Percentiles rank a stretch among this genome's conserved stretches.
Conservation (phyloP, 148 eudicot genomes). For the Selenicereus undatus region DNA sequence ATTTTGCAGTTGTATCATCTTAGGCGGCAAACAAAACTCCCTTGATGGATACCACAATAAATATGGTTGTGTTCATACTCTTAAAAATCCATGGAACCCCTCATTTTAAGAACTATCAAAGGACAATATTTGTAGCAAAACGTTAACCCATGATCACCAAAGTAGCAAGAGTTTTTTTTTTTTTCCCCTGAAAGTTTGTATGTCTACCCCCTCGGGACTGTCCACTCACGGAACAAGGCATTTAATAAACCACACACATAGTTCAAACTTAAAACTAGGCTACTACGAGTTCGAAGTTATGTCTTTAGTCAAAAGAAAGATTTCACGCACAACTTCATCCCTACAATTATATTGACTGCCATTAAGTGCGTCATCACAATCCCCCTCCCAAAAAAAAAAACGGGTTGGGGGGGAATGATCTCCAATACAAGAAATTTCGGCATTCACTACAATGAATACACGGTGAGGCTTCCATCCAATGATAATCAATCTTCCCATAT, state of each 20-base stretch:
- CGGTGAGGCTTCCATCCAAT: not conserved
- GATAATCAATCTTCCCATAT: not conserved
- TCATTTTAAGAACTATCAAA: not conserved
- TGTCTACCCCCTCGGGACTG: not conserved
- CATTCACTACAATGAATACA: not conserved
- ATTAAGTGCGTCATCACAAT: no score
- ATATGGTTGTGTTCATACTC: not conserved
- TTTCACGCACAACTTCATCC: not conserved
- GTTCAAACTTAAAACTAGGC: not conserved
- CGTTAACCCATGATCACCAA: no score
- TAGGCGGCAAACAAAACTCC: not conserved
- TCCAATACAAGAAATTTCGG: not conserved
- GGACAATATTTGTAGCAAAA: no score
- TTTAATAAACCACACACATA: not conserved
- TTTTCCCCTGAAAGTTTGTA: no score
- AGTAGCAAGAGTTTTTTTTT: no score
- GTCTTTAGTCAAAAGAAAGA: not conserved
- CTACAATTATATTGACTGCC: not conserved
- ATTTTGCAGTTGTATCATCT: not conserved
- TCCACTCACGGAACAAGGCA: not conserved
- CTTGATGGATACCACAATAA: not conserved
- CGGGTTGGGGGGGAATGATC: not conserved
- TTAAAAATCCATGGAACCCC: not conserved
- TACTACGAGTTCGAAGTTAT: not conserved
- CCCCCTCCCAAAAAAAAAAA: no score